phyloP scores from a whole-genome alignment of 306 rosid species.

The Pterocarpus macrocarpus region DNA sequence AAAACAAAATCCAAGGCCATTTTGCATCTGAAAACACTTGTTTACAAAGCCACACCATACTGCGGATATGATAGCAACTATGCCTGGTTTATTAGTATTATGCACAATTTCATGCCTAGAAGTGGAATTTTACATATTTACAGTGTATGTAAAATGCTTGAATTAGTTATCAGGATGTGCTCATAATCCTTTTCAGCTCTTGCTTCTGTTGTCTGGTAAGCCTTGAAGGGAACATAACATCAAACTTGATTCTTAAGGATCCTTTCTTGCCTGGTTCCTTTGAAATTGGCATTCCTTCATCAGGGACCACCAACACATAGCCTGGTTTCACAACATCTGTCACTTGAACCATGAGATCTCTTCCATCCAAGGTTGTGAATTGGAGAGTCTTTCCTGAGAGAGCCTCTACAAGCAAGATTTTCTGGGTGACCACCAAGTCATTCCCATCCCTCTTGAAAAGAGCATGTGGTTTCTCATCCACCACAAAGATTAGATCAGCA shows the following conservation, averaged over 20 bases:
- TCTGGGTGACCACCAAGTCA: constrained; percentile 63
- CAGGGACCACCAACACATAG: constrained; percentile 57
- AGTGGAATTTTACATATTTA: constrained; percentile 47
- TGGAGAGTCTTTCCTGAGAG: constrained; percentile 62
- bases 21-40: constrained; percentile 29
- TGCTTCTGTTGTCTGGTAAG: constrained; percentile 72
- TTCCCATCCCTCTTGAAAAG: constrained; percentile 73
- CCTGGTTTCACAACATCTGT: constrained; percentile 71
- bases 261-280: constrained; percentile 81
- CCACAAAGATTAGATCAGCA: constrained; percentile 68
- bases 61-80: constrained; percentile 31
- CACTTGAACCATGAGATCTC: constrained; percentile 58
- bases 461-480: constrained; percentile 74
- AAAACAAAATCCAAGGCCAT: constrained; percentile 32
- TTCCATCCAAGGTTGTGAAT: constrained; percentile 73
- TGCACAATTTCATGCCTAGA: constrained; percentile 56
- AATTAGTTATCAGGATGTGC: not conserved
- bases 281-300: constrained; percentile 83
- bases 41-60: constrained; percentile 38
- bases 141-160: constrained; percentile 18
- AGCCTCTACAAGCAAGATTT: constrained; percentile 69
- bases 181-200: constrained; percentile 68
- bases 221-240: constrained; percentile 69
- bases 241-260: constrained; percentile 71
- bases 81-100: constrained; percentile 49